phyloP scores from a whole-genome alignment of 148 eudicot species.

The Dianthus caryophyllus region DNA sequence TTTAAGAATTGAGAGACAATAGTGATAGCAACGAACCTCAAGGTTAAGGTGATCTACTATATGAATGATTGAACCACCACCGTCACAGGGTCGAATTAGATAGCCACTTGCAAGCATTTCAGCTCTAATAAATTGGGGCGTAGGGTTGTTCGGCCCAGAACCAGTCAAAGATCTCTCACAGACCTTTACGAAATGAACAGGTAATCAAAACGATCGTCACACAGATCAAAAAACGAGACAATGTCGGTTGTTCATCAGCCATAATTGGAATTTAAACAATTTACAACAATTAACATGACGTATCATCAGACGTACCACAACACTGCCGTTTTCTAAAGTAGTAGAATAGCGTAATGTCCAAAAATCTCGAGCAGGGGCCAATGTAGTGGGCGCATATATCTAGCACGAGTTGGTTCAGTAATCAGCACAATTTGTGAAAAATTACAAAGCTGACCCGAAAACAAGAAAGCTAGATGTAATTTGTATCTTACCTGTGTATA shows the following conservation, averaged over 20 bases:
- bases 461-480: not conserved
- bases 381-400: conserved; percentile 89
- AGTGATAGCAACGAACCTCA: conserved; percentile 50
- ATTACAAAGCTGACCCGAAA: not conserved
- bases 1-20: not conserved
- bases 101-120: conserved; percentile 97
- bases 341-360: conserved; percentile 97
- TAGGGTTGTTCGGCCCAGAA: conserved; percentile 69
- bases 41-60: conserved; percentile 91
- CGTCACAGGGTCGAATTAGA: conserved; percentile 90
- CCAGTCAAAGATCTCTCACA: conserved; percentile 97
- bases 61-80: conserved; percentile 91
- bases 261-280: too few relatives aligned
- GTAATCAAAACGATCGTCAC: conserved; percentile 14
- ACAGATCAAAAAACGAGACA: too few relatives aligned
- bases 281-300: not conserved
- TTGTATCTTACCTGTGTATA: conserved; percentile 66
- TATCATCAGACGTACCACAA: conserved; percentile 55
- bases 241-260: too few relatives aligned
- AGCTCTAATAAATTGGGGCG: conserved; percentile 79
- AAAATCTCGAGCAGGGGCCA: conserved; percentile 93
- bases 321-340: conserved; percentile 76
- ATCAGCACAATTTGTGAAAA: not conserved
- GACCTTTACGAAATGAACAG: conserved; percentile 41
- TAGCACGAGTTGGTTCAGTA: conserved; percentile 26